Evolutionary conservation across 768 basidiomycete genomes (phyloP).

Genomic region (Rhodotorula toruloides): DNA sequence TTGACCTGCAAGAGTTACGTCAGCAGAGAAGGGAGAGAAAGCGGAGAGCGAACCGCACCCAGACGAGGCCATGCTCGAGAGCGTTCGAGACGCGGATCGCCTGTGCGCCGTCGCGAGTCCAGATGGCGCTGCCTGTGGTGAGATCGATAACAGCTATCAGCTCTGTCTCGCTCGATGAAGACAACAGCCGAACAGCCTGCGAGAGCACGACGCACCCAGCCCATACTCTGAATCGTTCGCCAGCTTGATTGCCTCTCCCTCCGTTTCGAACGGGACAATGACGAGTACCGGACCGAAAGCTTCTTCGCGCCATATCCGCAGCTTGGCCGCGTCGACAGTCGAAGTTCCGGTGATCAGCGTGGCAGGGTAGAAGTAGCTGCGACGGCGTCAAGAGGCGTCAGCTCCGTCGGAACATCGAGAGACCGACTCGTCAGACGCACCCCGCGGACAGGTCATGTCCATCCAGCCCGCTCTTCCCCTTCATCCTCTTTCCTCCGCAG

Average conservation of each 20-base stretch:
- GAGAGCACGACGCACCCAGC: constrained; percentile 57
- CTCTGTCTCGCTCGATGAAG: too few species aligned
- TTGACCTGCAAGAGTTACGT: constrained; percentile 52
- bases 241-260: constrained; percentile 72
- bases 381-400: too few species aligned
- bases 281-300: constrained; percentile 83
- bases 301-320: constrained; percentile 54
- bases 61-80: constrained; percentile 71
- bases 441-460: constrained; percentile 66
- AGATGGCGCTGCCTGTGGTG: constrained; percentile 61
- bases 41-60: constrained; percentile 48
- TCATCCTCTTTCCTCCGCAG: constrained; percentile 64
- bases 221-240: constrained; percentile 89
- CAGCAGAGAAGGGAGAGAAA: too few species aligned
- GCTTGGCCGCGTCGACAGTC: neutral
- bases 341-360: constrained; percentile 63
- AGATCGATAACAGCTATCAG: too few species aligned
- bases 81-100: constrained; percentile 67
- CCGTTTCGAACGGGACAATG: constrained; percentile 71
- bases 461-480: constrained; percentile 61
- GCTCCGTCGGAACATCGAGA: neutral
- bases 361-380: constrained; percentile 64
- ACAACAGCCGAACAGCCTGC: neutral
- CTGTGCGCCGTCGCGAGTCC: constrained; percentile 68
- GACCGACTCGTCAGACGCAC: neutral